A percentile compares a stretch with the other conserved stretches of the same genome.
Evolutionary conservation across 2,329 filamentous ascomycete species (phyloP).

Genomic region (Trichoderma lentiforme): DNA sequence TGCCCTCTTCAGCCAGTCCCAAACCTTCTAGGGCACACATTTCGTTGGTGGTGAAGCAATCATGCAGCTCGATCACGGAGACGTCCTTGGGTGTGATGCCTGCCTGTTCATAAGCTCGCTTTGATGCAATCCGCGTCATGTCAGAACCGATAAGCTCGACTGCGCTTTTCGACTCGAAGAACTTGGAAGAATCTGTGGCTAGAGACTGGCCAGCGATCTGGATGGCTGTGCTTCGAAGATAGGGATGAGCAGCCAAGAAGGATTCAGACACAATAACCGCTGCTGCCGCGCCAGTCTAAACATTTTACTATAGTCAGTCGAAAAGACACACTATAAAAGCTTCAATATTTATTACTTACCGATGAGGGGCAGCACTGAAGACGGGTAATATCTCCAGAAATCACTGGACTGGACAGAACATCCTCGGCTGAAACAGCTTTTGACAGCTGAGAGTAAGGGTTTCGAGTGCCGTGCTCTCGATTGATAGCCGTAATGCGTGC

Average conservation of each 20-base stretch:
- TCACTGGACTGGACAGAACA: background rate
- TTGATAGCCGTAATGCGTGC: background rate
- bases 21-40: background rate
- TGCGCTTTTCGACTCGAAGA: background rate
- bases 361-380: background rate
- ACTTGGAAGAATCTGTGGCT: background rate
- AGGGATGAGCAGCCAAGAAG: background rate
- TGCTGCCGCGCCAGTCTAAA: background rate
- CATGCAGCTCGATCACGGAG: background rate
- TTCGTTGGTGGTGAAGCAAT: background rate
- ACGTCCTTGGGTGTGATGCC: background rate
- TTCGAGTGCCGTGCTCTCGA: background rate
- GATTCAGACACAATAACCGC: background rate
- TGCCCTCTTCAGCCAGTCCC: background rate
- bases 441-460: background rate
- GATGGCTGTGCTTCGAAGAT: background rate
- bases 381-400: background rate
- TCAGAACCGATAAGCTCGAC: background rate
- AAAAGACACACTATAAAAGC: background rate
- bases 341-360: background rate
- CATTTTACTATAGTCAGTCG: background rate
- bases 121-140: background rate
- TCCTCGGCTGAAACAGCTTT: background rate
- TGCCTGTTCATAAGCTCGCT: background rate
- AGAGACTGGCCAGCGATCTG: conserved; percentile 1